Percentiles rank a stretch among this genome's conserved stretches.
phyloP scores from a whole-genome alignment of 2,329 filamentous ascomycete genomes.

The Cladosporium austrohemisphaericum region DNA sequence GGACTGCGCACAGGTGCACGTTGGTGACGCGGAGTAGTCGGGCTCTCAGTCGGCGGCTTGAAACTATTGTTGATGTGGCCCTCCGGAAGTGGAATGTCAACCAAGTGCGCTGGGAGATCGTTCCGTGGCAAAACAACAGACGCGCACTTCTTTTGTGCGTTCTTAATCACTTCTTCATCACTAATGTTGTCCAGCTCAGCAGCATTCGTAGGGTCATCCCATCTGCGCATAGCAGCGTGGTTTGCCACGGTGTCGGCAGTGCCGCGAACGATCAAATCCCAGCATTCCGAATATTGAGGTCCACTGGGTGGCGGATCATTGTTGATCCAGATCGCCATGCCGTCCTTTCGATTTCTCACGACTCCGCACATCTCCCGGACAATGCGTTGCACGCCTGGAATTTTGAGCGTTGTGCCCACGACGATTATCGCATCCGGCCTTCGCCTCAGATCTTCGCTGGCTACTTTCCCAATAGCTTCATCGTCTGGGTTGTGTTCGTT shows the following conservation, averaged over 20 bases:
- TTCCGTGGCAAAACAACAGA: slow-evolving; percentile 34
- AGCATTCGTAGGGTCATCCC: slow-evolving; percentile 47
- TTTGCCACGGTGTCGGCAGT: slow-evolving; percentile 84
- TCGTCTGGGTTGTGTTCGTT: slow-evolving; percentile 97
- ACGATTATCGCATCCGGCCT: slow-evolving; percentile 90
- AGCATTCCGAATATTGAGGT: slow-evolving; percentile 75
- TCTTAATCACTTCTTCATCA: slow-evolving; percentile 43
- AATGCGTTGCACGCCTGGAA: slow-evolving; percentile 84
- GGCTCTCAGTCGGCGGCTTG: slow-evolving; percentile 21
- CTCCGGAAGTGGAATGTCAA: slow-evolving; percentile 19
- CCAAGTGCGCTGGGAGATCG: slow-evolving; percentile 19
- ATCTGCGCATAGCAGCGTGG: slow-evolving; percentile 59
- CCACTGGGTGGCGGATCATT: slow-evolving; percentile 76
- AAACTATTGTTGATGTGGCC: slow-evolving; percentile 33
- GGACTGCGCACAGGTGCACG: slow-evolving; percentile 8
- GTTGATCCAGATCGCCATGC: slow-evolving; percentile 89
- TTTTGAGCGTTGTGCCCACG: slow-evolving; percentile 91
- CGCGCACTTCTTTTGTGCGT: slow-evolving; percentile 34
- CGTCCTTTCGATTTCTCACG: slow-evolving; percentile 72
- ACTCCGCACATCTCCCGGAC: slow-evolving; percentile 87
- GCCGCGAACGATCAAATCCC: slow-evolving; percentile 84
- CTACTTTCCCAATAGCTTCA: slow-evolving; percentile 90
- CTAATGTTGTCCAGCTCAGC: slow-evolving; percentile 44
- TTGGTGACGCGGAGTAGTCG: slow-evolving; percentile 18
- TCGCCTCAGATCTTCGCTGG: slow-evolving; percentile 76